phyloP scores from a whole-genome alignment of 2,329 filamentous ascomycete genomes.

The Xylaria sp. region DNA sequence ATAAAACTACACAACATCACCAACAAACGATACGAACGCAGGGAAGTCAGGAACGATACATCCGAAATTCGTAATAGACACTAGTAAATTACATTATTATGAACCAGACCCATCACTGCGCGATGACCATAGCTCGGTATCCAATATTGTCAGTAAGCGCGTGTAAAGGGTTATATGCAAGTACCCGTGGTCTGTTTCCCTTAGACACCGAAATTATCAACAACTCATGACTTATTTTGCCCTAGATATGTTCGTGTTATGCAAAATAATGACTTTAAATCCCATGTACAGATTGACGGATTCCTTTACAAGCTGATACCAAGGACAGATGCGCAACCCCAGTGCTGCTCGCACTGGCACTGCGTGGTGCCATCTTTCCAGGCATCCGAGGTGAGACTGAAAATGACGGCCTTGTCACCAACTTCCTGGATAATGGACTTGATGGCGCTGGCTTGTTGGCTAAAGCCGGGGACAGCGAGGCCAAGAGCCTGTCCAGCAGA shows the following conservation, averaged over 20 bases:
- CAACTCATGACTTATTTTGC: slow-evolving; percentile 15
- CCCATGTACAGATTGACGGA: slow-evolving; percentile 37
- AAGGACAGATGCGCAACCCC: slow-evolving; percentile 52
- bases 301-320: slow-evolving; percentile 43
- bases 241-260: slow-evolving; percentile 29
- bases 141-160: slow-evolving; percentile 42
- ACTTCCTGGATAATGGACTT: slow-evolving; percentile 72
- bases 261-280: slow-evolving; percentile 37
- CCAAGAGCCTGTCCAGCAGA: slow-evolving; percentile 76
- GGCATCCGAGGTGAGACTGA: slow-evolving; percentile 80
- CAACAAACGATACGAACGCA: not conserved
- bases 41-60: slow-evolving; percentile 28
- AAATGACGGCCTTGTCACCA: slow-evolving; percentile 79
- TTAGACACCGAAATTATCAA: slow-evolving; percentile 23
- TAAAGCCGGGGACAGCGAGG: slow-evolving; percentile 71
- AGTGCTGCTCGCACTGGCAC: slow-evolving; percentile 81
- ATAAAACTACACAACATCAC: not conserved
- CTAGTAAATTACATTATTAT: slow-evolving; percentile 60
- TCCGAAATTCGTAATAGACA: slow-evolving; percentile 49
- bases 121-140: slow-evolving; percentile 38
- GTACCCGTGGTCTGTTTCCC: slow-evolving; percentile 30
- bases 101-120: slow-evolving; percentile 53
- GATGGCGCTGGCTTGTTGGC: slow-evolving; percentile 79
- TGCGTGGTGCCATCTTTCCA: slow-evolving; percentile 79
- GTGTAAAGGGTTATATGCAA: slow-evolving; percentile 31